Evolutionary conservation across 106 monocot species (phyloP).

Genomic region (Dendrobium huoshanense): DNA sequence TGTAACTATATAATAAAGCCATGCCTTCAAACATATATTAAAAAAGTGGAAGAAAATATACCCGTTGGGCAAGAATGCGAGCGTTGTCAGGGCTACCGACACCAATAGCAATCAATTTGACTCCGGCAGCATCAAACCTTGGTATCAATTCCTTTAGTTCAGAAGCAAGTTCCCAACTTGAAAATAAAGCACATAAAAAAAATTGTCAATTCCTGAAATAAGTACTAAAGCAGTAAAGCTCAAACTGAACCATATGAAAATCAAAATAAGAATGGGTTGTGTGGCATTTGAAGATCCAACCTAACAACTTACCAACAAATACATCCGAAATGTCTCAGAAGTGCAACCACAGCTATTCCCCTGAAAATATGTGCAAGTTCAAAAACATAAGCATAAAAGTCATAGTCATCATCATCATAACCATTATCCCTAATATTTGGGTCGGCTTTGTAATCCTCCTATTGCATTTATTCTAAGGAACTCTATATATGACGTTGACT

Average conservation of each 20-base stretch:
- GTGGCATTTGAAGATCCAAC: not conserved
- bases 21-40: not conserved
- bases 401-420: not conserved
- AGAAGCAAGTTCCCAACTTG: slow-evolving; percentile 87
- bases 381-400: not conserved
- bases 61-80: slow-evolving; percentile 74
- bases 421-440: not conserved
- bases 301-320: slow-evolving; percentile 51
- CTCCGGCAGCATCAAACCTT: slow-evolving; percentile 70
- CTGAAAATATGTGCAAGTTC: slow-evolving; percentile 15
- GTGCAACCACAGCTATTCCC: slow-evolving; percentile 83
- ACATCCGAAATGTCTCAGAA: slow-evolving; percentile 88
- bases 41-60: slow-evolving; percentile 12
- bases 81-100: slow-evolving; percentile 75
- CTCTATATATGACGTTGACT: not conserved
- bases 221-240: not conserved
- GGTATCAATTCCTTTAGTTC: slow-evolving; percentile 48
- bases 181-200: slow-evolving; percentile 6
- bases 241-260: not conserved
- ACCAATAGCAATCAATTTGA: slow-evolving; percentile 70
- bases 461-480: not conserved
- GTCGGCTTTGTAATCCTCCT: not conserved
- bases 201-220: not conserved
- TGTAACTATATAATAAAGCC: not conserved
- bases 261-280: not conserved